Evolutionary conservation across 768 basidiomycete genomes (phyloP).

Genomic region (Leccinum rimulosum): DNA sequence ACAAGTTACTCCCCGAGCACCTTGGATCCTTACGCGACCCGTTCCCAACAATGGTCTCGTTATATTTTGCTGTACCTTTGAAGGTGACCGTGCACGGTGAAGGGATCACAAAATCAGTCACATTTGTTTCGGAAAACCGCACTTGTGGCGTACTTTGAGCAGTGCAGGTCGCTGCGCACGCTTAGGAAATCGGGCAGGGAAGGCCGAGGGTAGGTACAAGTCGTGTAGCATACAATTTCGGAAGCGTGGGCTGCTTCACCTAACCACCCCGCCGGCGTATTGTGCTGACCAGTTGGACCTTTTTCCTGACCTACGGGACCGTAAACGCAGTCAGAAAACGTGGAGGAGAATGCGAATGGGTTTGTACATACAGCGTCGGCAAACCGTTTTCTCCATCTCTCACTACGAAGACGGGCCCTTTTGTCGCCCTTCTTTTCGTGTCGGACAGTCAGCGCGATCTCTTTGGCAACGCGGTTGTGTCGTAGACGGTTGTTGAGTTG

Average conservation of each 20-base stretch:
- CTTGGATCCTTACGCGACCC: conserved; percentile 9
- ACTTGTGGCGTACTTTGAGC: conserved; percentile 15
- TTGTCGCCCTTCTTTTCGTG: conserved; percentile 86
- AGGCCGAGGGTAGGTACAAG: conserved; percentile 6
- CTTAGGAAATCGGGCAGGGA: conserved; percentile 1
- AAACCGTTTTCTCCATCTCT: conserved; percentile 78
- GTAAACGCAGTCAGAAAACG: conserved; percentile 11
- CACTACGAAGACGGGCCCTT: conserved; percentile 67
- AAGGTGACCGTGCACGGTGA: conserved; percentile 17
- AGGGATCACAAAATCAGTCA: conserved; percentile 4
- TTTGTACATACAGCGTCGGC: conserved; percentile 63
- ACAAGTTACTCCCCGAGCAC: conserved; percentile 7
- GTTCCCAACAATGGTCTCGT: not conserved
- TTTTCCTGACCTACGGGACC: conserved; percentile 69
- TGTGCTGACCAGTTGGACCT: conserved; percentile 75
- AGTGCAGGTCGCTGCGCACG: conserved; percentile 5
- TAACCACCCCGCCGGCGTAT: conserved; percentile 75
- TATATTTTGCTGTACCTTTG: conserved; percentile 1
- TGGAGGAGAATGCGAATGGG: conserved; percentile 7
- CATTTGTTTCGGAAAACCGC: conserved; percentile 8
- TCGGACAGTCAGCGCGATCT: conserved; percentile 49
- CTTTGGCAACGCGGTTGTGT: conserved; percentile 53
- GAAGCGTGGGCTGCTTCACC: conserved; percentile 4
- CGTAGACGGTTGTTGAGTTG: conserved; percentile 49
- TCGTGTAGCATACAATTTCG: conserved; percentile 7